Conservation (phyloP, 805 yeast genomes). For the Zygosaccharomyces lentus region DNA sequence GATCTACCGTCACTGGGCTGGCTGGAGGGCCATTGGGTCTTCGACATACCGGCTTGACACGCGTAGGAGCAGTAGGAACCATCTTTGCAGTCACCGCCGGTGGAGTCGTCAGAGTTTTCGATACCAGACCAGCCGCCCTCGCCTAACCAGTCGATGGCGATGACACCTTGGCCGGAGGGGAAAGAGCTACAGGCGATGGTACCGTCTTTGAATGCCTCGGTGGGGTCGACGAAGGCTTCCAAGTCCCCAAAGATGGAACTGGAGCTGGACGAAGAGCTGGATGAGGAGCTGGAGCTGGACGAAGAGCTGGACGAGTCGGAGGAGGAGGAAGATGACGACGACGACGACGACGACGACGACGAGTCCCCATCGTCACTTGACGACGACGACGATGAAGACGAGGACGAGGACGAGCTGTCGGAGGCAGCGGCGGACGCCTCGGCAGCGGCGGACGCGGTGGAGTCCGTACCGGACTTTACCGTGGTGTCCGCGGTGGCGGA, state of each 20-base stretch:
- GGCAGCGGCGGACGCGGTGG: constrained; percentile 35
- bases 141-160: constrained; percentile 53
- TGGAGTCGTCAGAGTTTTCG: constrained; percentile 44
- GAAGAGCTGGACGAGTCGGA: constrained; percentile 25
- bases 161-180: constrained; percentile 73
- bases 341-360: constrained; percentile 22
- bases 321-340: constrained; percentile 29
- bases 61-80: constrained; percentile 97
- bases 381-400: constrained; percentile 21
- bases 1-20: constrained; percentile 91
- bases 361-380: no score
- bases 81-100: constrained; percentile 65
- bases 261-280: constrained; percentile 30
- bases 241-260: constrained; percentile 52
- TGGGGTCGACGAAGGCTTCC: constrained; percentile 51
- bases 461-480: constrained; percentile 31
- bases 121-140: constrained; percentile 48
- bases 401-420: constrained; percentile 15
- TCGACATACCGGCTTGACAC: constrained; percentile 98
- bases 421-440: constrained; percentile 20
- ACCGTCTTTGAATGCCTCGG: constrained; percentile 63
- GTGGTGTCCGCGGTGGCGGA: constrained; percentile 23
- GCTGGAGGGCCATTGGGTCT: constrained; percentile 91
- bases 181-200: constrained; percentile 60
- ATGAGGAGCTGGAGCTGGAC: constrained; percentile 24